Evolutionary conservation across 345 rosid species (phyloP), one percentile per base, ranked within the genome.

Genomic region (Cardamine chenopodiifolia): DNA sequence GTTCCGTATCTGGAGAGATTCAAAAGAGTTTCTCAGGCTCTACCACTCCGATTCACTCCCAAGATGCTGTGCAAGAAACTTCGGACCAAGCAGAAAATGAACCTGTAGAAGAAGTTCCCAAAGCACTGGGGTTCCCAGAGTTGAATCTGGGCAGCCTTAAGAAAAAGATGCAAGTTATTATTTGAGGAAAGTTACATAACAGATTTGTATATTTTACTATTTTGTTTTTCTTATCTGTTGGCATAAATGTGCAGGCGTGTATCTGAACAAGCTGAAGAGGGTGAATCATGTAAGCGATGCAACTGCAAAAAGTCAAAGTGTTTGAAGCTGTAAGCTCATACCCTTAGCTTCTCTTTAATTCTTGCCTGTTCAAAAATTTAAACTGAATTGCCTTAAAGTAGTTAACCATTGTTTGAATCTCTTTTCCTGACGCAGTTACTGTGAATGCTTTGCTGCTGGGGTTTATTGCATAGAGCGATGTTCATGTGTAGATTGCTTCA

Each of bases 371-470:
- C 22, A 14, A 22, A 29, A 15, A 2, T 17, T 56, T 20, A 23
- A 45, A 42, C 31, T 44, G 40, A 32, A 20, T 25, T 70, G 49
- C 39, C 29, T 53, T 62, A 58, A 47, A 54, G 40, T 71, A 45
- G 25, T 47, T 25, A 35, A 54, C 22, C 40, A 12, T 42, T 14
- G 28, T 34, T 39, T 42, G 70, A 69, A 13, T 31, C 60, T 47
- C 47, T 53, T 68, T 23, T 54, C 31, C 40, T 20, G 44, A 18
- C 73, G 70, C 91, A 95, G 99, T 78, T 95, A 95, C 77, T 95
- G 99, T 65, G 99, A 95, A 83, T 95, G 99, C 81, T 95, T 95
- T 86, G 99, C 97, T 77, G 97, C 99, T 59, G 99, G 99, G 7
- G 90, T 89, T 11, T 95, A 92, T 83, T 95, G 99, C 78, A 88